phyloP scores from a whole-genome alignment of 495 filamentous ascomycete genomes.

The Aspergillus homomorphus region DNA sequence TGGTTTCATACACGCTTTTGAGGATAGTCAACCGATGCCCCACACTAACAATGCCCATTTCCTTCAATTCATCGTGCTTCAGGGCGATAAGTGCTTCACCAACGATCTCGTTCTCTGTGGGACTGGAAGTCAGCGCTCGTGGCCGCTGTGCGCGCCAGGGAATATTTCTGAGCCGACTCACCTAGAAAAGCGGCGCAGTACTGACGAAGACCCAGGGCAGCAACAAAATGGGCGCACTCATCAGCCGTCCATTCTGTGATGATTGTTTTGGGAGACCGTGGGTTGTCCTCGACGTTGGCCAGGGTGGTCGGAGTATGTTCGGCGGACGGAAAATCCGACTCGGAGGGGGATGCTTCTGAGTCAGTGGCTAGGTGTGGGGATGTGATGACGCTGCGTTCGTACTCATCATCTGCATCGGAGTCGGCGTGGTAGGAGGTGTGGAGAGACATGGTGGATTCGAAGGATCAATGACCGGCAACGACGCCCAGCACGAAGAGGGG shows the following conservation, averaged over 20 bases:
- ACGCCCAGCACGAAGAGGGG: conserved; percentile 13
- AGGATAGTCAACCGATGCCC: conserved; percentile 93
- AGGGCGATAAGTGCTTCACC: conserved; percentile 88
- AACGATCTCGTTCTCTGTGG: conserved; percentile 83
- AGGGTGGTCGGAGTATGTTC: conserved; percentile 89
- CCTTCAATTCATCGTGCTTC: conserved; percentile 87
- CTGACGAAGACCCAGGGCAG: conserved; percentile 72
- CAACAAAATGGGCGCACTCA: conserved; percentile 83
- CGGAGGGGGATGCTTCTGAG: conserved; percentile 74
- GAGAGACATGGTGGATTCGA: conserved; percentile 41
- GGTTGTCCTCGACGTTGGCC: conserved; percentile 62
- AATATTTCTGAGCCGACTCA: conserved; percentile 34
- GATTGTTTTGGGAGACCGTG: conserved; percentile 68
- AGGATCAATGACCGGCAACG: conserved; percentile 10
- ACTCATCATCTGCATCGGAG: conserved; percentile 92
- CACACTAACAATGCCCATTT: conserved; percentile 88
- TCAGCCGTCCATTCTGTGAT: conserved; percentile 88
- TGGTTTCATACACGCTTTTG: conserved; percentile 92
- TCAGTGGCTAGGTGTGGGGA: conserved; percentile 71
- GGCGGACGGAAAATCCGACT: conserved; percentile 74
- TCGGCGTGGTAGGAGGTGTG: conserved; percentile 67
- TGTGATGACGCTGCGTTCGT: conserved; percentile 75
- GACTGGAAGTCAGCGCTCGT: conserved; percentile 3
- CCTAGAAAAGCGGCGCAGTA: conserved; percentile 81
- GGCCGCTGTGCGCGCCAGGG: neutral